phyloP scores from a whole-genome alignment of 2,329 filamentous ascomycete genomes.

The Talaromyces sp. region DNA sequence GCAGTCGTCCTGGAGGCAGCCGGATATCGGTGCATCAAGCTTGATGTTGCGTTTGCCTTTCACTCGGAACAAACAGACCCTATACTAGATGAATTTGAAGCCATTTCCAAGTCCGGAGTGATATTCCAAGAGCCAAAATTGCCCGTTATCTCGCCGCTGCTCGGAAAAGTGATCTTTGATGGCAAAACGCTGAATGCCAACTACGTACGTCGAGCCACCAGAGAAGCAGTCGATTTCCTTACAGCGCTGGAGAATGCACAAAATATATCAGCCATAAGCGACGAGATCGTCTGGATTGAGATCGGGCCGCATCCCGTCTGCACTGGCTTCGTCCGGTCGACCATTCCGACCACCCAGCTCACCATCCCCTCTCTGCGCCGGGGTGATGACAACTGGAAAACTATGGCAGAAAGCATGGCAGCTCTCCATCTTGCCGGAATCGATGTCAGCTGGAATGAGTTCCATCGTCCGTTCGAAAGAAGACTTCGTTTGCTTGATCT shows the following conservation, averaged over 20 bases:
- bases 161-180: conserved; percentile 35
- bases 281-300: conserved; percentile 67
- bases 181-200: conserved; percentile 39
- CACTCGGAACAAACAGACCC: conserved; percentile 62
- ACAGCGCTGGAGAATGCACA: conserved; percentile 57
- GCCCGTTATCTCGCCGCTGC: conserved; percentile 43
- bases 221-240: conserved; percentile 66
- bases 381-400: conserved; percentile 60
- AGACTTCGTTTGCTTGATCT: conserved; percentile 58
- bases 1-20: conserved; percentile 46
- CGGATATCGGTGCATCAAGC: conserved; percentile 57
- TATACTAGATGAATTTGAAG: conserved; percentile 57
- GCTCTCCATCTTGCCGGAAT: conserved; percentile 59
- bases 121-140: conserved; percentile 35
- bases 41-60: conserved; percentile 62
- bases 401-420: conserved; percentile 53
- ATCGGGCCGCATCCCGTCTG: conserved; percentile 70
- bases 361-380: conserved; percentile 59
- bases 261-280: conserved; percentile 55
- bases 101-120: conserved; percentile 39
- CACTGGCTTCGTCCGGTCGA: conserved; percentile 62
- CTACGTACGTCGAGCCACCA: conserved; percentile 61
- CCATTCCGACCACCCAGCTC: conserved; percentile 50
- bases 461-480: conserved; percentile 57
- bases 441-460: conserved; percentile 66